These are phyloP conservation scores for Aspergillus sp. DNA, from an alignment of 2,329 filamentous ascomycete species.

Conservation along the genomic window DNA sequence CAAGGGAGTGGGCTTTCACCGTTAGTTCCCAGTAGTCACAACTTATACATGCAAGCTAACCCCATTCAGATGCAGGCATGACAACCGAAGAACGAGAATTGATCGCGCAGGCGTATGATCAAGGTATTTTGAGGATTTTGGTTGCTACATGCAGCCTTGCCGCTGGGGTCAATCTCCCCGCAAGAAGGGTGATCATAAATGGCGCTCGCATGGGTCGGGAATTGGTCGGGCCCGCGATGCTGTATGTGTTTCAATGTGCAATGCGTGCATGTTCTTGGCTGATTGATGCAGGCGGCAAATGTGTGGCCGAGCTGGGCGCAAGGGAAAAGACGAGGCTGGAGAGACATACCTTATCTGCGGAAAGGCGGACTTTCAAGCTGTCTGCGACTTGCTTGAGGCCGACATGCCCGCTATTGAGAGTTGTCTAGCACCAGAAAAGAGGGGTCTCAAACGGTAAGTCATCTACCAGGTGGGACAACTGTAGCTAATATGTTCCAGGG, in stretches of 20 bases:
- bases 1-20: constrained; percentile 69
- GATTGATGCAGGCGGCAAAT: constrained; percentile 58
- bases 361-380: constrained; percentile 62
- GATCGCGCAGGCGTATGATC: constrained; percentile 66
- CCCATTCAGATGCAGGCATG: constrained; percentile 42
- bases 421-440: constrained; percentile 62
- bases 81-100: constrained; percentile 72
- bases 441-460: constrained; percentile 60
- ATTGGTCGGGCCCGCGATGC: constrained; percentile 71
- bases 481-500: constrained; percentile 41
- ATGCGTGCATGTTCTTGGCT: constrained; percentile 10
- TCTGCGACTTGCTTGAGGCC: constrained; percentile 66
- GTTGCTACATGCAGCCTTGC: constrained; percentile 75
- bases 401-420: constrained; percentile 67
- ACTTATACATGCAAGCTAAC: constrained; percentile 18
- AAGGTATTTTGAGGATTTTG: constrained; percentile 63
- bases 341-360: constrained; percentile 75
- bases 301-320: constrained; percentile 71
- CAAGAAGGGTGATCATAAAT: constrained; percentile 69
- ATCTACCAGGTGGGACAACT: neutral
- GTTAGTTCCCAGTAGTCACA: constrained; percentile 38
- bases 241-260: constrained; percentile 36
- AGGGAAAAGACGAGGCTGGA: constrained; percentile 72
- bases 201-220: constrained; percentile 72
- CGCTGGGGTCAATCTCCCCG: constrained; percentile 74